Conservation (phyloP, 2,329 filamentous ascomycete species). For the Ophiostoma sp. region DNA sequence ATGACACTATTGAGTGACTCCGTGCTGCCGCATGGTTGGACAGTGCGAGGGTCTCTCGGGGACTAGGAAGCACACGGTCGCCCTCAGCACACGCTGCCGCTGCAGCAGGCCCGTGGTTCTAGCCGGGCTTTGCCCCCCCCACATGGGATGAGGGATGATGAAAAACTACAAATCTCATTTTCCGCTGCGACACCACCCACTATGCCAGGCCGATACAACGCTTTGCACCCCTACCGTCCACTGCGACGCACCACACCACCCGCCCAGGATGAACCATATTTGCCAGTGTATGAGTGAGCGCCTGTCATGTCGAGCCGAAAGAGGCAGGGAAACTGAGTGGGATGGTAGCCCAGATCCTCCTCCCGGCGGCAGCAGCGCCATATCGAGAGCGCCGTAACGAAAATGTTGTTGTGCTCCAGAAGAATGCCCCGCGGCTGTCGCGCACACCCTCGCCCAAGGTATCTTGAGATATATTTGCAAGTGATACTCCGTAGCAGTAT, state of each 20-base stretch:
- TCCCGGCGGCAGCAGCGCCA: neutral
- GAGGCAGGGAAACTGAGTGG: slow-evolving; percentile 5
- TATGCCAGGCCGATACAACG: neutral
- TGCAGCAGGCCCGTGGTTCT: neutral
- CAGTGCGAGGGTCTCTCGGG: neutral
- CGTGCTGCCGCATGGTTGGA: neutral
- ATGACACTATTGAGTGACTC: neutral
- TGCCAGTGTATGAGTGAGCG: neutral
- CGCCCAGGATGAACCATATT: neutral
- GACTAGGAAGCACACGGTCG: neutral
- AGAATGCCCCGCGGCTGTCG: slow-evolving; percentile 2
- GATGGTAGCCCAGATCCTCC: neutral
- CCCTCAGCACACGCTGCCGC: neutral
- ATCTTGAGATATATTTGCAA: neutral
- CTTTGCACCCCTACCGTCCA: neutral
- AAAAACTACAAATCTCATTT: slow-evolving; percentile 2
- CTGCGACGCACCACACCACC: neutral
- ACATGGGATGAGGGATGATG: slow-evolving; percentile 10
- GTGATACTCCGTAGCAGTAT: neutral
- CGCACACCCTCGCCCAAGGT: neutral
- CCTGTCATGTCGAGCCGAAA: neutral
- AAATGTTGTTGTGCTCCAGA: neutral
- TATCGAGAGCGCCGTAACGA: neutral
- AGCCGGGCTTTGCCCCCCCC: neutral
- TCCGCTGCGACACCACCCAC: neutral